Conservation (phyloP, 768 basidiomycete genomes). For the Tricholoma bakamatsutake region DNA sequence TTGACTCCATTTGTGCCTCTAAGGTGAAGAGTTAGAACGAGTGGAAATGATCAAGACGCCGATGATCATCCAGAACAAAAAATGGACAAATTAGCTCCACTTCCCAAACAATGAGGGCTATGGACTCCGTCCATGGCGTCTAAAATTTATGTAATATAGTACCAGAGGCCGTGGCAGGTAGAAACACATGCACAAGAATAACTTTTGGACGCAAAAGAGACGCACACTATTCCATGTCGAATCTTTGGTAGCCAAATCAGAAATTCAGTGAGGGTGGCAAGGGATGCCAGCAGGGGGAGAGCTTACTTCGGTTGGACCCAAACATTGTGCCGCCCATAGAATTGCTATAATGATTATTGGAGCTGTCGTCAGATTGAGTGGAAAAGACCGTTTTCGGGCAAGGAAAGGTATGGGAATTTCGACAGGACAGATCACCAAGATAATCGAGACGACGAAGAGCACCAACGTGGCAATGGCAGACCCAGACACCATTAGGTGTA, state of each 20-base stretch:
- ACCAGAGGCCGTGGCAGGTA: neutral
- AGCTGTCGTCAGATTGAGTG: conserved; percentile 46
- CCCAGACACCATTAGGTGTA: conserved; percentile 34
- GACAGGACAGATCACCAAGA: conserved; percentile 44
- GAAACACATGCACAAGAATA: neutral
- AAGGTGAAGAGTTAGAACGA: neutral
- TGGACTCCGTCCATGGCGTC: neutral
- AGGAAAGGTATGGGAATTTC: conserved; percentile 32
- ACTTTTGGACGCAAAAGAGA: conserved; percentile 14
- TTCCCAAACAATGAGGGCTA: neutral
- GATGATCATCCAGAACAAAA: neutral
- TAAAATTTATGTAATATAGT: neutral
- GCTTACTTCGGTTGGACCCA: conserved; percentile 30
- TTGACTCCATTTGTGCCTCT: conserved; percentile 56
- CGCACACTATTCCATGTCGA: conserved; percentile 66
- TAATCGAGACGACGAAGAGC: conserved; percentile 47
- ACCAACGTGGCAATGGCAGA: conserved; percentile 44
- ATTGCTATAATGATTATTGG: conserved; percentile 47
- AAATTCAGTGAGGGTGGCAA: neutral
- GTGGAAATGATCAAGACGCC: too few relatives aligned
- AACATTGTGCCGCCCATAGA: conserved; percentile 51
- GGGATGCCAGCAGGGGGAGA: neutral
- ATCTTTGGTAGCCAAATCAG: conserved; percentile 29
- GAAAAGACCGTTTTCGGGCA: conserved; percentile 24
- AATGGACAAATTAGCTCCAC: neutral